phyloP scores from a whole-genome alignment of 2,329 filamentous ascomycete species.

The Claviceps sp. region DNA sequence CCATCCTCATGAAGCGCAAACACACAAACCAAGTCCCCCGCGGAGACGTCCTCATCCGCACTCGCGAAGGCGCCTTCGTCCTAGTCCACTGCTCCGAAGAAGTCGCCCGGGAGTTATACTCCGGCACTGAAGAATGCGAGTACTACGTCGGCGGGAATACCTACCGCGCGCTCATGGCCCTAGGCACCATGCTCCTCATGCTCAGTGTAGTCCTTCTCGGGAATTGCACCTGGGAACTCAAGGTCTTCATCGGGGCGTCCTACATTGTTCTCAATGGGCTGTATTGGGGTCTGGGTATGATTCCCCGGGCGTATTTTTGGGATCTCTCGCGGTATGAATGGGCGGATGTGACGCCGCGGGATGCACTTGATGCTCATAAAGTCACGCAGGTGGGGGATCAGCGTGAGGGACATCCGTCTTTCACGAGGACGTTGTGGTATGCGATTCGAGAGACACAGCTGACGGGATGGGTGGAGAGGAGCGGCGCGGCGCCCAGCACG shows the following conservation, averaged over 20 bases:
- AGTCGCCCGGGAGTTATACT: conserved; percentile 49
- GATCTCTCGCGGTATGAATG: conserved; percentile 39
- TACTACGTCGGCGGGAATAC: conserved; percentile 34
- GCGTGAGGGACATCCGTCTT: conserved; percentile 31
- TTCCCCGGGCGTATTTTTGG: conserved; percentile 39
- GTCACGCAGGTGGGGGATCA: conserved; percentile 17
- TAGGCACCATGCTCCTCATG: conserved; percentile 49
- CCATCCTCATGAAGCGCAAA: conserved; percentile 37
- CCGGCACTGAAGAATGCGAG: conserved; percentile 44
- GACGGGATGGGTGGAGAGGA: conserved; percentile 38
- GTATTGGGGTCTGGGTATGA: conserved; percentile 43
- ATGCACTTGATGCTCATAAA: conserved; percentile 23
- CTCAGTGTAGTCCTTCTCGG: conserved; percentile 45
- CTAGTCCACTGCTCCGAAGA: conserved; percentile 44
- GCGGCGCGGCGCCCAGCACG: conserved; percentile 38
- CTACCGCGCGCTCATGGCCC: conserved; percentile 41
- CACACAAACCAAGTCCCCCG: conserved; percentile 34
- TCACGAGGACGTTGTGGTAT: conserved; percentile 45
- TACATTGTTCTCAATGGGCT: conserved; percentile 47
- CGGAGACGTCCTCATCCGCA: conserved; percentile 49
- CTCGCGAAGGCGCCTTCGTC: conserved; percentile 45
- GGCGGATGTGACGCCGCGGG: conserved; percentile 25
- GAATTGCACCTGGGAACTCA: conserved; percentile 47
- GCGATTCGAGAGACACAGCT: conserved; percentile 40
- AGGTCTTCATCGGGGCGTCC: conserved; percentile 41